These are phyloP conservation scores for Rasamsonia emersonii DNA, from an alignment of 2,329 filamentous ascomycete genomes.

Conservation along the genomic window DNA sequence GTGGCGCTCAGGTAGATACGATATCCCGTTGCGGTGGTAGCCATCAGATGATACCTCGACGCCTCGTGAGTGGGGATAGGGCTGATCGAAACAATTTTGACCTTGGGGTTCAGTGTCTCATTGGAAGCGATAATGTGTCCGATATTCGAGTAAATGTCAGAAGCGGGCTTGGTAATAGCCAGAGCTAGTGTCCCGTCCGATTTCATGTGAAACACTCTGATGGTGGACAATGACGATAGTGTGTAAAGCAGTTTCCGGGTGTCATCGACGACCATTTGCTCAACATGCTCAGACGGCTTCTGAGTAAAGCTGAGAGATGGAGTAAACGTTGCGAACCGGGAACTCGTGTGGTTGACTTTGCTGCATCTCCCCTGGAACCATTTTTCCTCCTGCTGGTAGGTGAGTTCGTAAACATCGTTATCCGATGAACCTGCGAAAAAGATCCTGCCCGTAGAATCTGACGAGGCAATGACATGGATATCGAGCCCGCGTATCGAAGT, in stretches of 20 bases:
- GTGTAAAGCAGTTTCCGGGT: conserved; percentile 83
- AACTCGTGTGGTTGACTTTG: conserved; percentile 80
- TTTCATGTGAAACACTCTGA: conserved; percentile 85
- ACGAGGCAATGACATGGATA: conserved; percentile 70
- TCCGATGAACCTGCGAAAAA: conserved; percentile 79
- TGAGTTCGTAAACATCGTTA: conserved; percentile 86
- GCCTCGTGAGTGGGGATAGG: conserved; percentile 78
- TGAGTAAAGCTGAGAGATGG: conserved; percentile 34
- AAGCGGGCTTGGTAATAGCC: conserved; percentile 48
- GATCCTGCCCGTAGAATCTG: conserved; percentile 71
- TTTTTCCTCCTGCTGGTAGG: conserved; percentile 92
- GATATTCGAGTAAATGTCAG: conserved; percentile 57
- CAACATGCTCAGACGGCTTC: conserved; percentile 53
- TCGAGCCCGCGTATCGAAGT: conserved; percentile 67
- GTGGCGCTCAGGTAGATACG: conserved; percentile 89
- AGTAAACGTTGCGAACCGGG: conserved; percentile 55
- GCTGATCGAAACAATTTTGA: conserved; percentile 74
- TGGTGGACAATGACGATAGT: conserved; percentile 77
- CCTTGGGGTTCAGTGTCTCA: conserved; percentile 61
- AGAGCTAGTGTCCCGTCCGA: conserved; percentile 43
- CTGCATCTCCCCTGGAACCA: conserved; percentile 89
- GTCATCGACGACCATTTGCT: conserved; percentile 80
- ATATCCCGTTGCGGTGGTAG: conserved; percentile 81
- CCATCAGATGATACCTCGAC: conserved; percentile 77
- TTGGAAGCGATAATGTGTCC: conserved; percentile 71